phyloP scores from a whole-genome alignment of 225 moss, liverwort and hornwort species.

The Polytrichum commune region DNA sequence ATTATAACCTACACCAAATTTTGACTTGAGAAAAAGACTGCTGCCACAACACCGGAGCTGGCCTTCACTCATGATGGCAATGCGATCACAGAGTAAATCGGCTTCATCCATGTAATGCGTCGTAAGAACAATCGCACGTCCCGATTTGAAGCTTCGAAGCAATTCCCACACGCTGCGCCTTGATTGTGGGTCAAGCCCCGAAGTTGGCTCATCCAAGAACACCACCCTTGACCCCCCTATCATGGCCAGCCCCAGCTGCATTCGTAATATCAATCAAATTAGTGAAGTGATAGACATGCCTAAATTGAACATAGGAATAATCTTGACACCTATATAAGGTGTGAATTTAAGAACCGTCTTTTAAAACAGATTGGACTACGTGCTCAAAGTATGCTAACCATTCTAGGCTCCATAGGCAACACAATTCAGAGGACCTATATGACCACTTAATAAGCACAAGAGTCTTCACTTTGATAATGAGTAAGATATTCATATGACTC shows the following conservation, averaged over 20 bases:
- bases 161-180: constrained; percentile 87
- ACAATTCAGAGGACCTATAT: too few species aligned
- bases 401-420: too few species aligned
- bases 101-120: constrained; percentile 99
- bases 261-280: not conserved
- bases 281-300: too few species aligned
- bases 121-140: constrained; percentile 83
- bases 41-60: constrained; percentile 82
- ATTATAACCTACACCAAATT: constrained; percentile 82
- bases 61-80: constrained; percentile 90
- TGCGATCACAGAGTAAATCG: constrained; percentile 83
- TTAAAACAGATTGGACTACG: too few species aligned
- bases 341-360: too few species aligned
- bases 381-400: too few species aligned
- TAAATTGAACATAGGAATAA: too few species aligned
- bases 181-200: constrained; percentile 91
- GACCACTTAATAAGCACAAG: too few species aligned
- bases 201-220: constrained; percentile 89
- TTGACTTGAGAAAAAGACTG: constrained; percentile 82
- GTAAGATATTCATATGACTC: not conserved
- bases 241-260: constrained; percentile 86
- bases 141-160: constrained; percentile 59
- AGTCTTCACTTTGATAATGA: too few species aligned
- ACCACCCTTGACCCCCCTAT: constrained; percentile 84
- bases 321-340: too few species aligned